These are phyloP conservation scores for Anethum foeniculum DNA, from an alignment of 140 eudicot genomes.

Conservation along the genomic window DNA sequence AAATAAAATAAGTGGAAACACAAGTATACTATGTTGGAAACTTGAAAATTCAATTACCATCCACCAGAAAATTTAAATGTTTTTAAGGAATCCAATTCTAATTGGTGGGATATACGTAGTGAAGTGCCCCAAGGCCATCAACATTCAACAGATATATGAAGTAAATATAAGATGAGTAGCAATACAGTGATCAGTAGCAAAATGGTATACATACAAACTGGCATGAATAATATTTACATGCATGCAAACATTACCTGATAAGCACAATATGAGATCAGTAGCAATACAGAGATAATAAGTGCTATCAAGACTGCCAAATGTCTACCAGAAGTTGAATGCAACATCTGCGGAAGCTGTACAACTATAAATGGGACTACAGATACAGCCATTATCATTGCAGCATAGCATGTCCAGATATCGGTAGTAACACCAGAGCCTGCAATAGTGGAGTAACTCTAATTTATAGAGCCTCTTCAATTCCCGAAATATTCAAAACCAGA, in stretches of 20 bases:
- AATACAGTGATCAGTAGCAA: not conserved
- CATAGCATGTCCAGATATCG: conserved; percentile 87
- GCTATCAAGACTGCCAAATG: conserved; percentile 66
- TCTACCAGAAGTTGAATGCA: conserved; percentile 68
- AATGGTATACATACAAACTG: not conserved
- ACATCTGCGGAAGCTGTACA: conserved; percentile 63
- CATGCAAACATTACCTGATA: conserved; percentile 57
- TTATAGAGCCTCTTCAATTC: not conserved
- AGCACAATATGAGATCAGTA: conserved; percentile 59
- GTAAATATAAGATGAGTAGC: not conserved
- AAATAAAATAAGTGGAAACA: not conserved
- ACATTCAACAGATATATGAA: not conserved
- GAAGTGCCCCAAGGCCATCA: not conserved
- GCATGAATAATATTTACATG: not conserved
- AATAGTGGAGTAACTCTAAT: conserved; percentile 3
- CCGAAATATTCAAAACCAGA: not conserved
- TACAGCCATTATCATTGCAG: conserved; percentile 72
- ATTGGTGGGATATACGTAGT: not conserved
- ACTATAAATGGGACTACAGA: conserved; percentile 69
- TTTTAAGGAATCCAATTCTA: not conserved
- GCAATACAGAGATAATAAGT: conserved; percentile 52
- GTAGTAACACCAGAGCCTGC: conserved; percentile 83
- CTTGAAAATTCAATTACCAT: not conserved
- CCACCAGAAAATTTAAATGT: not conserved
- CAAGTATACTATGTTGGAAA: not conserved